phyloP scores from a whole-genome alignment of 495 filamentous ascomycete genomes.

The Darksidea phi region DNA sequence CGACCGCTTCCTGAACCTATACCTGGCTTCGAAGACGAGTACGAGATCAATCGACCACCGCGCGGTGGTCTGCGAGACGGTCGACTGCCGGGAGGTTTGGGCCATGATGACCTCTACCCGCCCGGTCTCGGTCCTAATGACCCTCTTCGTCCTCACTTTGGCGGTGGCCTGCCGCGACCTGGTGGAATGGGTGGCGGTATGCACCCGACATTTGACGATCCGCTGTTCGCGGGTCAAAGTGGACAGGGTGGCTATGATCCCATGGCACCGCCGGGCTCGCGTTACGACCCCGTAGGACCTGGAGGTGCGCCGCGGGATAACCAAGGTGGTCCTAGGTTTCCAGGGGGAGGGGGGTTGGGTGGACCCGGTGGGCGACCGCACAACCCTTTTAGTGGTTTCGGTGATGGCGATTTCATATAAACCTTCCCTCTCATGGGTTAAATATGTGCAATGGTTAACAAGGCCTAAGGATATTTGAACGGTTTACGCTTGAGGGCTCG shows the following conservation, averaged over 20 bases:
- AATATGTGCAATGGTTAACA: background rate
- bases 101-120: conserved; percentile 61
- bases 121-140: conserved; percentile 81
- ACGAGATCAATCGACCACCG: conserved; percentile 71
- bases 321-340: conserved; percentile 51
- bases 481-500: no score
- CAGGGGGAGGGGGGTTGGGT: conserved; percentile 42
- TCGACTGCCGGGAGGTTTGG: background rate
- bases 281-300: conserved; percentile 83
- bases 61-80: conserved; percentile 48
- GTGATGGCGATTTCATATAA: conserved; percentile 68
- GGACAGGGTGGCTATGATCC: conserved; percentile 52
- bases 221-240: conserved; percentile 69
- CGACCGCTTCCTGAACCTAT: conserved; percentile 60
- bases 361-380: conserved; percentile 39
- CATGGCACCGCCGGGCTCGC: conserved; percentile 59
- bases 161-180: conserved; percentile 50
- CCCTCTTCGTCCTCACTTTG: conserved; percentile 66
- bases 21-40: conserved; percentile 92
- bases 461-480: background rate
- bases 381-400: conserved; percentile 65
- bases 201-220: conserved; percentile 95
- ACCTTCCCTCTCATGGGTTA: background rate
- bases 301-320: conserved; percentile 58
- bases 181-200: conserved; percentile 70